Base-by-base conservation (phyloP, 805 yeast genomes). In the Pichia rugopelliculosa region DNA sequence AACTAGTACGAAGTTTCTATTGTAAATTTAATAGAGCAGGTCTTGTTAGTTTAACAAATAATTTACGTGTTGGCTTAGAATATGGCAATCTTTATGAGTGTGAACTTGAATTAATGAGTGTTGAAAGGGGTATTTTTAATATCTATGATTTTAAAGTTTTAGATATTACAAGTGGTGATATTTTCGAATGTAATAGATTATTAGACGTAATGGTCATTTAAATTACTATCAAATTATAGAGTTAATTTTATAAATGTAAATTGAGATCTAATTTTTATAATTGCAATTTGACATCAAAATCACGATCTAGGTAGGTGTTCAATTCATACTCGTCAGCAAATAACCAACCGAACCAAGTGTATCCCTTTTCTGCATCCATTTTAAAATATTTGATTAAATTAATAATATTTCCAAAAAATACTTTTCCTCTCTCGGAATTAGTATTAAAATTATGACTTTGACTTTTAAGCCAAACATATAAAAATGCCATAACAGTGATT, bases 141-240 rank as follows among this genome's bases (percentile, higher is more conserved):
- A 64, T 87, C 20, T 79, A 75, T 46, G 88, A 86, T 2, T 72
- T 84, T n/a, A 75, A 75, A 48, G 69, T 87, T 13, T 72, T 80
- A 41, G 95, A 86, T 57, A 67, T 79, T 11, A 57, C 61, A 34
- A 73, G 80, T 18, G 87, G 90, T 3, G 90, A 84, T 48, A 75
- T 79, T 1, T 72, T 80, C 52, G 89, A 80, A 51, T 82, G 86
- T 59, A 89, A 88, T 1, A 74, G 77, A 49, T 65, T 85, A 45
- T 68, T 86, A 34, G 89, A 84, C 56, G 84, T 86, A 2, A 73
- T 80, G 47, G 87, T 85, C 9, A 67, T 67, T 10, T 64, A 52
- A 53, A n/a, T 6, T 4, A 4, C 13, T 4, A 27, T 4, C 13
- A 13, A 6, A 30, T 30, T 27, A 11, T n/a, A 27, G 13, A 12